Evolutionary conservation across 2,329 filamentous ascomycete species (phyloP), one percentile per base, ranked within the genome.

Genomic region (Zarea fungicola): DNA sequence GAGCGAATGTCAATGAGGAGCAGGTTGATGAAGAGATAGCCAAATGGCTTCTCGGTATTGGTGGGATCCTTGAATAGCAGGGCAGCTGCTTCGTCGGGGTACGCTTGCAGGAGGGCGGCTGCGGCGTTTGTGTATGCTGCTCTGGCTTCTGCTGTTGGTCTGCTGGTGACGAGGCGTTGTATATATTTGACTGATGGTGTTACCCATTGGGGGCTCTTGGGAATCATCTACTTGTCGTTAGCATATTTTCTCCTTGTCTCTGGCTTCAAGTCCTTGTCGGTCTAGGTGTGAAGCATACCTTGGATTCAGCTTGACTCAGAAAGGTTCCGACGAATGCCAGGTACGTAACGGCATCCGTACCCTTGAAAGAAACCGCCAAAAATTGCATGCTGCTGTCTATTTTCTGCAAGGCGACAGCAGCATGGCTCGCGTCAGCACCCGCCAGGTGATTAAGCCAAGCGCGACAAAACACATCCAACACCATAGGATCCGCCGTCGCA

Each of bases 1-100:
- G 83, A 77, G 34, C 81, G 76, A 22, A 87, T 70, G 59, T 87
- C 84, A 50, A 85, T 79, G 28, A 85, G 73, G 6, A 85, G 60
- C n/a, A 85, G 73, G 55, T 78, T 84, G 48, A 85, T 63, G 49
- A 87, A 73, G 4, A 86, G 67, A 56, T 82, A 85, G 1, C 79
- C 75, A 52, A 81, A 78, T 0, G 81, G 75, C 52, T 78, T 81
- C 28, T 72, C 68, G 2, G 66, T 60, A 22, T 62, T 61, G 16
- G 58, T 61, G 5, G 67, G 59, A 47, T 74, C 67, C 7, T 68
- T 65, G 64, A 86, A 86, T 2, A 87, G 65, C 3, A 80, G 60
- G 8, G 60, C 58, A 0, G 76, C 65, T 2, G 70, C 70, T 4
- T 65, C 61, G 1, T 60, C 55, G 2, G 77, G 78, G 54, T 80